These are phyloP conservation scores for Colletotrichum chrysophilum DNA, from an alignment of 2,329 filamentous ascomycete genomes.

Conservation along the genomic window DNA sequence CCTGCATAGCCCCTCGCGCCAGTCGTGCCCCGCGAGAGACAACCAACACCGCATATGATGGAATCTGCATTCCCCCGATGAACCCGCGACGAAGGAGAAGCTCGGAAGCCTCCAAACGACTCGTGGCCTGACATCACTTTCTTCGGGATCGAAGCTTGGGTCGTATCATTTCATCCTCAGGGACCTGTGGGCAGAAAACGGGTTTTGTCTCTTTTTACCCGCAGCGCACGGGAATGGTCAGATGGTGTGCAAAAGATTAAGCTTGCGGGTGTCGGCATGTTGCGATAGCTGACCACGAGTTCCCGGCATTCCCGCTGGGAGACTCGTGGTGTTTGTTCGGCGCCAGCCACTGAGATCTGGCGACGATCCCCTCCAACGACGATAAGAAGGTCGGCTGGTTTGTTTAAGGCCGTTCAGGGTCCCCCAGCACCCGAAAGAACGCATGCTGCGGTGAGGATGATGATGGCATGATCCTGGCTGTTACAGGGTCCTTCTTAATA, in stretches of 20 bases:
- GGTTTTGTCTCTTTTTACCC: neutral
- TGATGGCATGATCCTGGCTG: slow-evolving; percentile 12
- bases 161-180: neutral
- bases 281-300: neutral
- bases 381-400: neutral
- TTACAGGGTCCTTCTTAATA: neutral
- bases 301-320: neutral
- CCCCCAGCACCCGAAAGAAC: neutral
- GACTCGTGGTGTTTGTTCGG: neutral
- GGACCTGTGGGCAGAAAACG: neutral
- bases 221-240: neutral
- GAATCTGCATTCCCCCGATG: neutral
- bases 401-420: neutral
- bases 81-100: neutral
- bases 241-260: neutral
- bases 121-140: slow-evolving; percentile 4
- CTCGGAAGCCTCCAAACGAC: neutral
- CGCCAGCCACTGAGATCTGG: neutral
- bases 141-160: neutral
- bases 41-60: neutral
- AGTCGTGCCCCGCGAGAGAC: neutral
- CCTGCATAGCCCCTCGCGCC: neutral
- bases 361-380: neutral
- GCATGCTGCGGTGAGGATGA: neutral
- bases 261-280: neutral